These are phyloP conservation scores for Solanum hybrid DNA, from an alignment of 305 asterid species.

Conservation along the genomic window DNA sequence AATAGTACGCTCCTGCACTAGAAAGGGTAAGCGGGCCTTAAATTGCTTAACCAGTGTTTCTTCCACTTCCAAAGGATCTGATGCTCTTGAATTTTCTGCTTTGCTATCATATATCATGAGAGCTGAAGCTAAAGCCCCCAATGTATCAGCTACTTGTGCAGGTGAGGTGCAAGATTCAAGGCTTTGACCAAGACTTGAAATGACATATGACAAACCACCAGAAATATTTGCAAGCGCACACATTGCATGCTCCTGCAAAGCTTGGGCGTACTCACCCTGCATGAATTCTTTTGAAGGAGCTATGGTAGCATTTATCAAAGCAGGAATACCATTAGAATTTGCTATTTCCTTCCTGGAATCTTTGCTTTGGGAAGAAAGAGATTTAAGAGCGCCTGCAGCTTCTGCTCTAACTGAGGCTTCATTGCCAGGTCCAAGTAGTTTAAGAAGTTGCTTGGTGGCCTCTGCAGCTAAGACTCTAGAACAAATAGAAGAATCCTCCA, in stretches of 20 bases:
- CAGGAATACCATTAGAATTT: constrained; percentile 83
- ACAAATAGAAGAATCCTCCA: constrained; percentile 94
- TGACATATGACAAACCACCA: constrained; percentile 90
- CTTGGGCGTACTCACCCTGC: constrained; percentile 99
- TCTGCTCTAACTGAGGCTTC: constrained; percentile 96
- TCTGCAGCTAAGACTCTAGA: constrained; percentile 74
- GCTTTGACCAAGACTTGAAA: constrained; percentile 98
- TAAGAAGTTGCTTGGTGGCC: constrained; percentile 80
- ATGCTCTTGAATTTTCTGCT: constrained; percentile 75
- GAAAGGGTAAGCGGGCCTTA: constrained; percentile 55
- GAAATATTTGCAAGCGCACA: constrained; percentile 99
- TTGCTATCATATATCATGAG: constrained; percentile 92
- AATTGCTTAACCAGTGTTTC: constrained; percentile 74
- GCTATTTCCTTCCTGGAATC: constrained; percentile 87
- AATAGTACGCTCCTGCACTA: constrained; percentile 93
- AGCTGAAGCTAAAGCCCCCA: constrained; percentile 99
- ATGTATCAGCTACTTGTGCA: constrained; percentile 93
- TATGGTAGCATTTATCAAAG: constrained; percentile 90
- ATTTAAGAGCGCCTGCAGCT: constrained; percentile 95
- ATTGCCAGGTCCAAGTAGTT: constrained; percentile 79
- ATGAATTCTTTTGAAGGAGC: constrained; percentile 99
- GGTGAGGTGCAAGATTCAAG: constrained; percentile 91
- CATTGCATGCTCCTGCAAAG: constrained; percentile 99
- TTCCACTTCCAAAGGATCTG: constrained; percentile 88
- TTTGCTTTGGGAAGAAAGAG: constrained; percentile 94